These are phyloP conservation scores for Ramaria sp. DNA, from an alignment of 768 basidiomycete species.

Conservation along the genomic window DNA sequence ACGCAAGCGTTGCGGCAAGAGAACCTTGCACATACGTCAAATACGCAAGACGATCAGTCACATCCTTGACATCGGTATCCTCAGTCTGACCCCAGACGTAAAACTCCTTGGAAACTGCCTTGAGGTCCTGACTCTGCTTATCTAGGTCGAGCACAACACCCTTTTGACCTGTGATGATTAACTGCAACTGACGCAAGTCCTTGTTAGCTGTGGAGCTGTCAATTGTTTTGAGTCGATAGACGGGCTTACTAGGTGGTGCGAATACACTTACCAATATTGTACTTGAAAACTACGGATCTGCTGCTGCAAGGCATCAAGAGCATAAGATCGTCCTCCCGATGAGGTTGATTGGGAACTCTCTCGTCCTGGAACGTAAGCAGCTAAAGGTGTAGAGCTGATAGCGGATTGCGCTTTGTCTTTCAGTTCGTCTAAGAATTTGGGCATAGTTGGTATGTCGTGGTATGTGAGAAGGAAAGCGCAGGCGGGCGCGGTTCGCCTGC, in stretches of 20 bases:
- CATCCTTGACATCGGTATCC: conserved; percentile 64
- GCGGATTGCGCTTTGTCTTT: conserved; percentile 72
- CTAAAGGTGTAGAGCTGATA: conserved; percentile 50
- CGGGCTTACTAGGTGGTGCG: background rate
- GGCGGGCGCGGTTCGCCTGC: background rate
- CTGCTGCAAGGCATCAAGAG: conserved; percentile 55
- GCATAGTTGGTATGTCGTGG: conserved; percentile 28
- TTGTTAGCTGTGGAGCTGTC: conserved; percentile 5
- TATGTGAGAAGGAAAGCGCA: background rate
- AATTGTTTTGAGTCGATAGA: background rate
- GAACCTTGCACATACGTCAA: conserved; percentile 69
- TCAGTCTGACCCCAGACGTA: conserved; percentile 78
- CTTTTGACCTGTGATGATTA: conserved; percentile 69
- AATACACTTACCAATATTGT: conserved; percentile 51
- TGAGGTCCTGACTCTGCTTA: conserved; percentile 49
- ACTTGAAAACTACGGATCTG: conserved; percentile 65
- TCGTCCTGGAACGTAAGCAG: conserved; percentile 37
- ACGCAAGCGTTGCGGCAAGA: conserved; percentile 47
- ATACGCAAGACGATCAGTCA: conserved; percentile 74
- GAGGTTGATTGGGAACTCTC: background rate
- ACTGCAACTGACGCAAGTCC: conserved; percentile 34
- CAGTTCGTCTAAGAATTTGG: conserved; percentile 51
- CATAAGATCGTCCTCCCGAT: conserved; percentile 31
- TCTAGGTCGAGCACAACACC: conserved; percentile 70
- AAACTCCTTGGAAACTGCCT: conserved; percentile 72